Evolutionary conservation across 2,329 filamentous ascomycete genomes (phyloP), one percentile per base, ranked within the genome.

Genomic region (Lachnellula subtilissima): DNA sequence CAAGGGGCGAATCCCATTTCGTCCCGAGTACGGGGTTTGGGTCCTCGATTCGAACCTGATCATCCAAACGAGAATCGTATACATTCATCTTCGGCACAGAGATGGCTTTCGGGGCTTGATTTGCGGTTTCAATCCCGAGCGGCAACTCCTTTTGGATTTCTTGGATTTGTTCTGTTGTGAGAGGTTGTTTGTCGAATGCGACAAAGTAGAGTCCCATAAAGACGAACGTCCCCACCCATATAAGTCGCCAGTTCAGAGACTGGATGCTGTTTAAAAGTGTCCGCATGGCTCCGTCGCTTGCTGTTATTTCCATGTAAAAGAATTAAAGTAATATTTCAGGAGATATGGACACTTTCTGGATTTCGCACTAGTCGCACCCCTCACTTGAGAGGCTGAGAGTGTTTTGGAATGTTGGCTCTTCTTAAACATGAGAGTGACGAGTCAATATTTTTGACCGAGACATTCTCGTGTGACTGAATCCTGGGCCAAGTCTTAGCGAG

Each of bases 141-240:
- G 45, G 45, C 14, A 48, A 28, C 0, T 17, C n/a, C 12, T 35
- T 32, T 23, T 25, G 23, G 14, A 48, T 48, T 48, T 48, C 45
- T 32, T 48, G 45, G 45, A 48, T 35, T 48, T 48, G 5, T 4
- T 48, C 22, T 15, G 39, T 22, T 17, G 17, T 37, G 4, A 35
- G 50, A 32, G 9, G n/a, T 5, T 45, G 19, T 5, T 49, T 45
- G 37, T 52, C 52, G 19, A 50, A 36, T 5, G 51, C 9, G 14
- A 54, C 42, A 17, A 57, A 37, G 36, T 57, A 57, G 17, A 57
- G n/a, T 15, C 48, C 52, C 55, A 57, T 57, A 9, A 54, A 57
- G 48, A 25, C n/a, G 9, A 57, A 23, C 15, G 55, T 57, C 15
- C 39, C 37, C 12, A 52, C 42, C 19, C 54, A 43, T 19, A 57